Percentiles rank a stretch among this genome's conserved stretches.
phyloP scores from a whole-genome alignment of 169 alveolate species.

The Plasmodium ovale region DNA sequence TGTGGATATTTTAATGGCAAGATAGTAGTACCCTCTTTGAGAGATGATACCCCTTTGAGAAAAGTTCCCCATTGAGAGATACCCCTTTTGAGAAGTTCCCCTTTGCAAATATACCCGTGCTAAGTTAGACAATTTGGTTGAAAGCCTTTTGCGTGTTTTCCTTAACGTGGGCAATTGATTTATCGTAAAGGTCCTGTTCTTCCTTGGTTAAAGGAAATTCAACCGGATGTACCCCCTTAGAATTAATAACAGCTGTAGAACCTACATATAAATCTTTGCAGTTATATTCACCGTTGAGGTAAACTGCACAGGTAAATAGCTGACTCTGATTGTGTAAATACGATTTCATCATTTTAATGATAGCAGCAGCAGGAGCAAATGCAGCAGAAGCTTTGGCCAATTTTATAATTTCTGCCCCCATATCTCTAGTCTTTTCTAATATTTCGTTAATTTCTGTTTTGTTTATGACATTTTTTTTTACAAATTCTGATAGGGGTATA shows the following conservation, averaged over 20 bases:
- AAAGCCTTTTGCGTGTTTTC: slow-evolving; percentile 50
- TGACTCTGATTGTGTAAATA: slow-evolving; percentile 78
- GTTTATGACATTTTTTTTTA: slow-evolving; percentile 64
- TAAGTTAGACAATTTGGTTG: slow-evolving; percentile 1
- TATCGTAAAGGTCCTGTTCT: slow-evolving; percentile 77
- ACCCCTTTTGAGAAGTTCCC: too few relatives aligned
- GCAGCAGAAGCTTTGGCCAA: slow-evolving; percentile 80
- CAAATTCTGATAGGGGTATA: slow-evolving; percentile 80
- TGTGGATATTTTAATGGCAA: too few relatives aligned
- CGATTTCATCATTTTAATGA: slow-evolving; percentile 81
- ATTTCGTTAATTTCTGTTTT: slow-evolving; percentile 76
- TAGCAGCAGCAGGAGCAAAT: slow-evolving; percentile 86
- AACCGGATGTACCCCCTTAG: slow-evolving; percentile 77
- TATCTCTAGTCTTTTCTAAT: slow-evolving; percentile 79
- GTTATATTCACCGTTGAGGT: slow-evolving; percentile 81
- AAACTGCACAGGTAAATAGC: slow-evolving; percentile 81
- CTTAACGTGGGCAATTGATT: slow-evolving; percentile 56
- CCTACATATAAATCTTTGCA: slow-evolving; percentile 81
- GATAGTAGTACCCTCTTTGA: too few relatives aligned
- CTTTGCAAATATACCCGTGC: too few relatives aligned
- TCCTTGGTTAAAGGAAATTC: slow-evolving; percentile 70
- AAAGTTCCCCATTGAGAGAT: too few relatives aligned
- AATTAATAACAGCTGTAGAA: slow-evolving; percentile 79
- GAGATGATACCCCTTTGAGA: too few relatives aligned
- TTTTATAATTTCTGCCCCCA: slow-evolving; percentile 82